Base-by-base conservation (phyloP, 768 basidiomycete species). In the Suillus subluteus region DNA sequence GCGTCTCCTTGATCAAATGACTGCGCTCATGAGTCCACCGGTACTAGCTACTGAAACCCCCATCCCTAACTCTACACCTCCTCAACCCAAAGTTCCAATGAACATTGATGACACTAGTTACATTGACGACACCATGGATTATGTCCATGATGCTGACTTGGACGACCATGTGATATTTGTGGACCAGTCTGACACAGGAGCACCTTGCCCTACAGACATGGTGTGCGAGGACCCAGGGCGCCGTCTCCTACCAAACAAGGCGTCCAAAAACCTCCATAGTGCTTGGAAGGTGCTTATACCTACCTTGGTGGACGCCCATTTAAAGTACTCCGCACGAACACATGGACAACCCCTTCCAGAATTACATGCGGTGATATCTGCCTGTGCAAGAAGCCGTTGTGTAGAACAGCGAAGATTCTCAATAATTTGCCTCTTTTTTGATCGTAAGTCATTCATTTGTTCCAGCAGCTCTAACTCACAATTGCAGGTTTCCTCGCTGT, bases 401-500 rank as follows among this genome's bases (percentile, higher is more conserved):
- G 48, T 8, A 37, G 16, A 3, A n/a, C 35, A 40, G 38, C 18
- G 6, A 12, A 4, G 26, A 2, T 26, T 38, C 2, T 62, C 41
- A 1, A 46, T 65, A 3, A 62, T 62, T 21, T 59, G 58, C 37
- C 46, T 65, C 7, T 62, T 61, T 9, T 66, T 66, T 62, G 65
- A 66, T n/a, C 43, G 35, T 66, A 50, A 46, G 65, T 66, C 2
- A 3, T 48, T 16, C 44, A 35, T 12, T 62, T 44, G 41, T 32
- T 43, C 12, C n/a, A 23, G 23, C 9, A 8, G 23, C n/a, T 43
- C 62, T 23, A n/a, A 48, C 30, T 61, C 6, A 35, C 7, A 11
- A 35, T 26, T 43, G 16, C 62, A 75, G 74, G 72, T 59, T 74
- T 72, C 37, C 21, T 44, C 12, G 43, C 38, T 4, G 41, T 71